Evolutionary conservation across 2,329 filamentous ascomycete genomes (phyloP).

Genomic region (Fusarium sp.): DNA sequence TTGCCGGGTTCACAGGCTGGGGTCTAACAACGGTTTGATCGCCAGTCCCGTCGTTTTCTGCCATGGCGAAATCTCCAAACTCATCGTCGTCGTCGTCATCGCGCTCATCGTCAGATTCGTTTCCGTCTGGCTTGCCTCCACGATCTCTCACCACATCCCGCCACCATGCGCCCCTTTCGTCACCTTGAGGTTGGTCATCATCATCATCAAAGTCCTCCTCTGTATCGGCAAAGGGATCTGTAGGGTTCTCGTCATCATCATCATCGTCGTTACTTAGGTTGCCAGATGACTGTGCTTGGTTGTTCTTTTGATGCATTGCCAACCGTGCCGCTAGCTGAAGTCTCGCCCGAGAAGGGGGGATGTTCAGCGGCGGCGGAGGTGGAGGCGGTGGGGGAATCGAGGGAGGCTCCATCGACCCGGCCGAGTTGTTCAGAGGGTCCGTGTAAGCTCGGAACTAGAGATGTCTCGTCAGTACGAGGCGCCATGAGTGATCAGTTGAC

Average conservation of each 20-base stretch:
- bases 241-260: conserved; percentile 59
- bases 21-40: conserved; percentile 68
- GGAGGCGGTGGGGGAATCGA: conserved; percentile 72
- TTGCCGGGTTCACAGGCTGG: conserved; percentile 67
- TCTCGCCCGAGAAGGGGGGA: conserved; percentile 87
- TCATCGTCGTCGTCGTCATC: conserved; percentile 74
- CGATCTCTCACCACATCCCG: conserved; percentile 56
- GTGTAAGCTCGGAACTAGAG: conserved; percentile 72
- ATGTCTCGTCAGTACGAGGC: conserved; percentile 44
- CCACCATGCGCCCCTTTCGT: conserved; percentile 64
- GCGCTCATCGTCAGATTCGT: conserved; percentile 65
- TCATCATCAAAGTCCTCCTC: conserved; percentile 69
- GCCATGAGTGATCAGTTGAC: conserved; percentile 37
- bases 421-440: conserved; percentile 65
- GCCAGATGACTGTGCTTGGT: conserved; percentile 63
- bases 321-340: conserved; percentile 92
- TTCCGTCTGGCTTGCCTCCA: conserved; percentile 62
- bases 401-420: conserved; percentile 67
- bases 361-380: conserved; percentile 85
- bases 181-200: conserved; percentile 56
- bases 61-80: conserved; percentile 78
- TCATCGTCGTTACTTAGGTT: conserved; percentile 56
- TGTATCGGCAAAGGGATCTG: conserved; percentile 64
- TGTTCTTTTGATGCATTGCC: conserved; percentile 79
- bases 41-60: conserved; percentile 63